Conservation (phyloP, 1,284 basidiomycete genomes). For the Trichosporon inkin region DNA sequence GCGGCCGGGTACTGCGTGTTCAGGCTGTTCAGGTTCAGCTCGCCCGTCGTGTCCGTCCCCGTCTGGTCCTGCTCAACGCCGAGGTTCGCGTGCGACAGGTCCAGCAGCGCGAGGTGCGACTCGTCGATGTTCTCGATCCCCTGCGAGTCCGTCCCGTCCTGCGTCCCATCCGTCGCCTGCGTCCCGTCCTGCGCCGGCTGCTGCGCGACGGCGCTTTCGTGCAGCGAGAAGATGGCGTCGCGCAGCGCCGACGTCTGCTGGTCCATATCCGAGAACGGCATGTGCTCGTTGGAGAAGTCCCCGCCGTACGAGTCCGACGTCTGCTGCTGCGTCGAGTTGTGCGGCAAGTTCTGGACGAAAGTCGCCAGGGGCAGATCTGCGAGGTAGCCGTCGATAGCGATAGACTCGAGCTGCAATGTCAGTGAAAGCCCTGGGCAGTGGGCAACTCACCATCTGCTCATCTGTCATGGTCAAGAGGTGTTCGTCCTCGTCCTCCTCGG, state of each 20-base stretch:
- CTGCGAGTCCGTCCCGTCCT: slow-evolving; percentile 28
- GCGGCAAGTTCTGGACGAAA: slow-evolving; percentile 47
- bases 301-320: slow-evolving; percentile 27
- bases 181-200: slow-evolving; percentile 25
- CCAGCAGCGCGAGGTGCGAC: slow-evolving; percentile 45
- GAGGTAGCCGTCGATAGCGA: slow-evolving; percentile 49
- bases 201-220: slow-evolving; percentile 35
- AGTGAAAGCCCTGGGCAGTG: not conserved
- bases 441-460: slow-evolving; percentile 44
- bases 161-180: slow-evolving; percentile 23
- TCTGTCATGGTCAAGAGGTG: slow-evolving; percentile 43
- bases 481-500: slow-evolving; percentile 44
- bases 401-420: slow-evolving; percentile 39
- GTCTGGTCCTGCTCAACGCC: slow-evolving; percentile 29
- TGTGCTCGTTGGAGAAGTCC: slow-evolving; percentile 25
- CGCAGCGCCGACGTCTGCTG: slow-evolving; percentile 48
- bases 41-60: slow-evolving; percentile 22
- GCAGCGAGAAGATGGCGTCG: slow-evolving; percentile 49
- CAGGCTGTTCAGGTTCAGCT: slow-evolving; percentile 28
- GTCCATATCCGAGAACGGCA: slow-evolving; percentile 39
- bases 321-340: slow-evolving; percentile 25
- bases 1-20: slow-evolving; percentile 20
- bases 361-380: slow-evolving; percentile 45
- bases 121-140: slow-evolving; percentile 24
- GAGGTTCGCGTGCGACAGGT: slow-evolving; percentile 40